Conservation (phyloP, 106 monocot genomes). For the Allium fistulosum region DNA sequence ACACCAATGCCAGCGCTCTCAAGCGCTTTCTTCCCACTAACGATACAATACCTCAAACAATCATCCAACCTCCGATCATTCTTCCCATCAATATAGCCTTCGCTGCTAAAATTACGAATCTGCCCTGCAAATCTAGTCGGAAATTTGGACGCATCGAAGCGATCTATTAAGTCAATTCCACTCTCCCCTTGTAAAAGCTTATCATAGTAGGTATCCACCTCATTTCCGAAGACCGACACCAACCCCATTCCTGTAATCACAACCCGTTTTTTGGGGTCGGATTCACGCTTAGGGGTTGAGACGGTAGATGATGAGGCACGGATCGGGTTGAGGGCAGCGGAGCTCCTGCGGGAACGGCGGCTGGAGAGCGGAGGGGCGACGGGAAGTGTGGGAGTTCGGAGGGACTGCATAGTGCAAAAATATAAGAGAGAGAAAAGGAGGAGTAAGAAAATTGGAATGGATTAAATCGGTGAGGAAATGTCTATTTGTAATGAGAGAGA, state of each 20-base stretch:
- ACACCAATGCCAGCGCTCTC: constrained; percentile 48
- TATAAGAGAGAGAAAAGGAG: background rate
- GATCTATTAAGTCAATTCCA: constrained; percentile 77
- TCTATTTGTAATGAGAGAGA: too few relatives aligned
- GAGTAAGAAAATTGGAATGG: background rate
- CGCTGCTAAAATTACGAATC: constrained; percentile 74
- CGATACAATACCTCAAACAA: constrained; percentile 67
- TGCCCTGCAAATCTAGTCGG: constrained; percentile 90
- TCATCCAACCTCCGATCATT: constrained; percentile 77
- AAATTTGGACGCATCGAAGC: constrained; percentile 86
- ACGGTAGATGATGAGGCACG: constrained; percentile 19
- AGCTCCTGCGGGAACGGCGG: background rate
- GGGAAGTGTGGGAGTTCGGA: constrained; percentile 1
- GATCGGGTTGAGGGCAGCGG: background rate
- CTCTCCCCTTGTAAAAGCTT: constrained; percentile 72
- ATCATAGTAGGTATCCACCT: constrained; percentile 82
- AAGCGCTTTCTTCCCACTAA: constrained; percentile 91
- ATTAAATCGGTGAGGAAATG: too few relatives aligned
- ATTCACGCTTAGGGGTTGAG: constrained; percentile 57
- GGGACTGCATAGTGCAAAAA: constrained; percentile 5
- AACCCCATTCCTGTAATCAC: constrained; percentile 97
- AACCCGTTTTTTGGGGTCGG: constrained; percentile 89
- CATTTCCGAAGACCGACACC: constrained; percentile 91
- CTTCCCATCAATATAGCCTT: constrained; percentile 92
- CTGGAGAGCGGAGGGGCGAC: background rate